These are phyloP conservation scores for Eruca vesicaria DNA, from an alignment of 441 rosid species.

Conservation along the genomic window DNA sequence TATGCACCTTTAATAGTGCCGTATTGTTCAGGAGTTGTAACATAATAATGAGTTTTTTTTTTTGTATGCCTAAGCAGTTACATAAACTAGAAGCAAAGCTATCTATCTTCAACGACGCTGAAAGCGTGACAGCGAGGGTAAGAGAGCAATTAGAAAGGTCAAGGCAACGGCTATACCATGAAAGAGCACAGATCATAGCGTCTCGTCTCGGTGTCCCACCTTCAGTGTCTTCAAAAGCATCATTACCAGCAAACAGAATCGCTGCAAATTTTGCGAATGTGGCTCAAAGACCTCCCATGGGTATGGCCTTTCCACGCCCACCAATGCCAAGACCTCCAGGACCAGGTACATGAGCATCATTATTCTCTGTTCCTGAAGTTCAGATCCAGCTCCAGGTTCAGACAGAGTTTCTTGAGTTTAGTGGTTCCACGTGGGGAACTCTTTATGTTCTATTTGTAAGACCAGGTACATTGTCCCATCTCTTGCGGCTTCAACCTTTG, in stretches of 20 bases:
- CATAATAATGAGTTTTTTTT: not conserved
- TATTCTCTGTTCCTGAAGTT: conserved; percentile 31
- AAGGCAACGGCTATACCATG: conserved; percentile 83
- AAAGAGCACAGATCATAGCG: conserved; percentile 92
- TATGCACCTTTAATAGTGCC: not conserved
- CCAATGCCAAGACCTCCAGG: conserved; percentile 59
- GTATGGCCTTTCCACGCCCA: conserved; percentile 60
- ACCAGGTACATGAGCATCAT: not conserved
- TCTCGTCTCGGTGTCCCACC: conserved; percentile 76
- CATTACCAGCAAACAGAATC: conserved; percentile 69
- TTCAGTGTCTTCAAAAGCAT: conserved; percentile 62
- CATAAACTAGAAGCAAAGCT: conserved; percentile 84
- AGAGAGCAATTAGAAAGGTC: conserved; percentile 92
- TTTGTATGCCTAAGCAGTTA: conserved; percentile 47
- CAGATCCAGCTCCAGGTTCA: conserved; percentile 46
- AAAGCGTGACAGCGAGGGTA: conserved; percentile 61
- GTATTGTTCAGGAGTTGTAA: not conserved
- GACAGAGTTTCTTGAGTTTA: conserved; percentile 35
- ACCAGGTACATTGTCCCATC: conserved; percentile 29
- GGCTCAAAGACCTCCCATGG: conserved; percentile 68
- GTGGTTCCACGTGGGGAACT: conserved; percentile 13
- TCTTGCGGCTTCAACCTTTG: conserved; percentile 11
- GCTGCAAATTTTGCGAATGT: conserved; percentile 60
- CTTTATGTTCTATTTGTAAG: conserved; percentile 11
- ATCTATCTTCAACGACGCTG: conserved; percentile 79